phyloP scores from a whole-genome alignment of 495 filamentous ascomycete genomes.

The Podospora didyma region DNA sequence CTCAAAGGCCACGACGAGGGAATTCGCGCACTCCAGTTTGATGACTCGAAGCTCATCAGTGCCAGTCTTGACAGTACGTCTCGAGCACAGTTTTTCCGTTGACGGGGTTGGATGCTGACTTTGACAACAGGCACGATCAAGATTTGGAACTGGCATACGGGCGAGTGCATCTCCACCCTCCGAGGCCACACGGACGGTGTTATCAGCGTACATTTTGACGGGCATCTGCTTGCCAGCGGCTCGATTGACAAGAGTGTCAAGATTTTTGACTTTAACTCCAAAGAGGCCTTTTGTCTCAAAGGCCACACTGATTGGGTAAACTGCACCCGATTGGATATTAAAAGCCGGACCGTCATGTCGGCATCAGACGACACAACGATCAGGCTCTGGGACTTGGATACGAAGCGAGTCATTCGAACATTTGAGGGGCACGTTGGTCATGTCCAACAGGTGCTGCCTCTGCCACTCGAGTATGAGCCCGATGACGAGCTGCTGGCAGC shows the following conservation, averaged over 20 bases:
- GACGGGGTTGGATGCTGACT: slow-evolving; percentile 2
- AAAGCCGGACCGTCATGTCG: slow-evolving; percentile 81
- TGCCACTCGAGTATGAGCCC: slow-evolving; percentile 85
- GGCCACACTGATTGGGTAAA: slow-evolving; percentile 96
- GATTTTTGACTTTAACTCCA: slow-evolving; percentile 88
- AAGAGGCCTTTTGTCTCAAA: slow-evolving; percentile 69
- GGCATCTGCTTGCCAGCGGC: slow-evolving; percentile 75
- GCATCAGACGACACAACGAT: slow-evolving; percentile 91
- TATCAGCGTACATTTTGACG: slow-evolving; percentile 79
- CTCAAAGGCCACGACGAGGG: slow-evolving; percentile 76
- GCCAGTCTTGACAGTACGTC: slow-evolving; percentile 29
- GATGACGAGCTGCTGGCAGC: slow-evolving; percentile 55
- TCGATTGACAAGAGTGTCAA: slow-evolving; percentile 87
- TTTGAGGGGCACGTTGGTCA: slow-evolving; percentile 95
- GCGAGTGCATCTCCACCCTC: slow-evolving; percentile 78
- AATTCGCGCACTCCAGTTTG: slow-evolving; percentile 87
- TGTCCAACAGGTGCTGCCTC: slow-evolving; percentile 80
- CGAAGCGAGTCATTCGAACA: slow-evolving; percentile 66
- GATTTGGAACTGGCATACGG: slow-evolving; percentile 96
- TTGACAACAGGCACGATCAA: slow-evolving; percentile 54
- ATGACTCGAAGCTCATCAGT: slow-evolving; percentile 65
- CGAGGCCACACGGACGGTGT: slow-evolving; percentile 74
- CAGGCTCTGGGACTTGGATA: slow-evolving; percentile 71
- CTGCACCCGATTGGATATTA: slow-evolving; percentile 74
- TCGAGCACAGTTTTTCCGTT: neutral